These are phyloP conservation scores for Sporothrix inflata DNA, from an alignment of 2,329 filamentous ascomycete species.

Conservation along the genomic window DNA sequence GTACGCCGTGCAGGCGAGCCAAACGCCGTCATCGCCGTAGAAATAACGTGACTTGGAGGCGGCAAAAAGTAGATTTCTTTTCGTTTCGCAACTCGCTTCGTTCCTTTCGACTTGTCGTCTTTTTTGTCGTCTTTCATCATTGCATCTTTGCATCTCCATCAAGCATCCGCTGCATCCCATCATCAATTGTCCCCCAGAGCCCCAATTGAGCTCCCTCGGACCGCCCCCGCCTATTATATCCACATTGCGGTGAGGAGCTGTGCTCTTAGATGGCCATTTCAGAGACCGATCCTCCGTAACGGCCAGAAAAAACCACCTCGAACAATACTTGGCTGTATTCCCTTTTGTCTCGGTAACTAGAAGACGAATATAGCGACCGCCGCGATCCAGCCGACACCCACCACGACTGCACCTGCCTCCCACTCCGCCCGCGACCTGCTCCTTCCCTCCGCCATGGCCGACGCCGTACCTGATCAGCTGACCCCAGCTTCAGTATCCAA, in stretches of 20 bases:
- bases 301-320: background rate
- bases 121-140: background rate
- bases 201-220: background rate
- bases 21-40: constrained; percentile 16
- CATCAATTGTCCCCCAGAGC: constrained; percentile 2
- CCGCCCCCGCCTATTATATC: background rate
- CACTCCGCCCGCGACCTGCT: background rate
- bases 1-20: background rate
- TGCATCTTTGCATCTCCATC: background rate
- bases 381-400: background rate
- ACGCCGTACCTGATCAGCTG: background rate
- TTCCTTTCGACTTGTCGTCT: background rate
- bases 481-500: background rate
- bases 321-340: background rate
- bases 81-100: background rate
- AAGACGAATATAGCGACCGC: background rate
- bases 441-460: background rate
- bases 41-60: constrained; percentile 25
- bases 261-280: background rate
- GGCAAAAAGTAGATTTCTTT: background rate
- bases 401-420: background rate
- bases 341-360: background rate
- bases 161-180: background rate
- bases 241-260: background rate
- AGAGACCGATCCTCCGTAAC: background rate